Percentiles rank a stretch among this genome's conserved stretches.
These are phyloP conservation scores for Schizophyllum commune DNA, from an alignment of 1,284 basidiomycete genomes.

Conservation along the genomic window DNA sequence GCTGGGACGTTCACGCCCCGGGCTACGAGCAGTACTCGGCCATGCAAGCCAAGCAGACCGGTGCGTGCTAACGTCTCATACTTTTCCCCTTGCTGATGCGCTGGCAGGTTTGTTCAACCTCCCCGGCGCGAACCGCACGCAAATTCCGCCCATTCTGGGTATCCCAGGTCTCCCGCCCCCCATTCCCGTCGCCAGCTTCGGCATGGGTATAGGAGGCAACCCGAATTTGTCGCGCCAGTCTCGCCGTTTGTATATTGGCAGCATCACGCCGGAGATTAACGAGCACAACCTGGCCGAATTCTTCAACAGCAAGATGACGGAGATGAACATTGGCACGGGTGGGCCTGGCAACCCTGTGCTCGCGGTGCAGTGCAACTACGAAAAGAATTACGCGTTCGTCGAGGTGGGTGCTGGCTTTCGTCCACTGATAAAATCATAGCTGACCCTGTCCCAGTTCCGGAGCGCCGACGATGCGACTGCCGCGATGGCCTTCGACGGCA, in stretches of 20 bases:
- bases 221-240: conserved; percentile 87
- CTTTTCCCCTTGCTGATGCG: not conserved
- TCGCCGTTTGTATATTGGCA: conserved; percentile 92
- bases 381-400: conserved; percentile 96
- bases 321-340: conserved; percentile 80
- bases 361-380: conserved; percentile 91
- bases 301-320: conserved; percentile 94
- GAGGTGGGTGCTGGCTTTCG: conserved; percentile 50
- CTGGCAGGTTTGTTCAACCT: conserved; percentile 80
- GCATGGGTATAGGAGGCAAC: conserved; percentile 77
- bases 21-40: conserved; percentile 95
- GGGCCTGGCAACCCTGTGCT: conserved; percentile 86
- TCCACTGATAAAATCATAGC: conserved; percentile 6
- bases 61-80: conserved; percentile 33
- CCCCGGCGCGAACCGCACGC: conserved; percentile 84
- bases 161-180: conserved; percentile 75
- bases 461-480: conserved; percentile 94
- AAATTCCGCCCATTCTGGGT: conserved; percentile 74
- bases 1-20: conserved; percentile 94
- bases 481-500: conserved; percentile 95
- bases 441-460: conserved; percentile 65
- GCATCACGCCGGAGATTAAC: conserved; percentile 87
- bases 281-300: conserved; percentile 87
- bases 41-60: conserved; percentile 95
- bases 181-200: conserved; percentile 74